Conservation (phyloP, 768 basidiomycete species). For the Grammothele lineata region DNA sequence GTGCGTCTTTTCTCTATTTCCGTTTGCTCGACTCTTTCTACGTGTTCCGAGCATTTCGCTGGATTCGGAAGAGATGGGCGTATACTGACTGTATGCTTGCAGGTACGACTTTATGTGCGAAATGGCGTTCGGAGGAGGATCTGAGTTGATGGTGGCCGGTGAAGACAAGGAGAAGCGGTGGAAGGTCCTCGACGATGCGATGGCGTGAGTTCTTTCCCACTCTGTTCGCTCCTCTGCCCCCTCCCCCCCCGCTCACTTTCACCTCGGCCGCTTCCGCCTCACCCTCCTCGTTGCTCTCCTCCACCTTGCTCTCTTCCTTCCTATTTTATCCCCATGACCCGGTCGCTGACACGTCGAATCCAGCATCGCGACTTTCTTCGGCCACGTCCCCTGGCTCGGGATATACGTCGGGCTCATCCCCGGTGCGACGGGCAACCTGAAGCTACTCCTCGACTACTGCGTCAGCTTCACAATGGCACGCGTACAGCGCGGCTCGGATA, state of each 20-base stretch:
- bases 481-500: slow-evolving; percentile 30
- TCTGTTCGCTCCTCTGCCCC: too few relatives aligned
- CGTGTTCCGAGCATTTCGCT: too few relatives aligned
- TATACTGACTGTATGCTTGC: neutral
- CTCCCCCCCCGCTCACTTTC: neutral
- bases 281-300: too few relatives aligned
- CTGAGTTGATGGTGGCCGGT: neutral
- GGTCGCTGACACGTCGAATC: neutral
- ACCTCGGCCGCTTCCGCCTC: neutral
- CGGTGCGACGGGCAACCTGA: neutral
- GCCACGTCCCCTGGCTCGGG: slow-evolving; percentile 8
- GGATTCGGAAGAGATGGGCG: neutral
- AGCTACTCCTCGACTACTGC: neutral
- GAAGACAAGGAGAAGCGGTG: neutral
- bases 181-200: neutral
- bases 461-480: neutral
- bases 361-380: slow-evolving; percentile 1
- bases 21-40: neutral
- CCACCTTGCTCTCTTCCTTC: neutral
- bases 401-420: slow-evolving; percentile 1
- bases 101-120: slow-evolving; percentile 44
- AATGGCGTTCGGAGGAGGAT: slow-evolving; percentile 28
- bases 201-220: neutral
- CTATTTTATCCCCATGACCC: neutral
- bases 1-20: slow-evolving; percentile 23